These are phyloP conservation scores for Lentinus polychrous DNA, from an alignment of 1,284 basidiomycete genomes.

Conservation along the genomic window DNA sequence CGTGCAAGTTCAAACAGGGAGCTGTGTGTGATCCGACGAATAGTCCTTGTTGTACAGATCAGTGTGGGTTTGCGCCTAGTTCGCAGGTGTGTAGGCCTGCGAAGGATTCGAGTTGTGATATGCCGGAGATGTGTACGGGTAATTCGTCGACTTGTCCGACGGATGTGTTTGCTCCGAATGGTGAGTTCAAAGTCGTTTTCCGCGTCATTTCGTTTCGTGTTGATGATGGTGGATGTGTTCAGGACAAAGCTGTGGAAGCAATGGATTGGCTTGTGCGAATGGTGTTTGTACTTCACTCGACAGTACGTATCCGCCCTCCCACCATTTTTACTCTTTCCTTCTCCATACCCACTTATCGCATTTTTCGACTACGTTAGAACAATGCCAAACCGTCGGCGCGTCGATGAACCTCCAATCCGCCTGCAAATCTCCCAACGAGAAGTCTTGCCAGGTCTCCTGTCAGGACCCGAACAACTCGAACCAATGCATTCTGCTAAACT, in stretches of 20 bases:
- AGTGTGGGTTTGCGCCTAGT: slow-evolving; percentile 64
- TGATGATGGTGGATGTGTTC: too few relatives aligned
- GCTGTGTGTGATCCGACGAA: slow-evolving; percentile 80
- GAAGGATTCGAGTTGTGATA: slow-evolving; percentile 68
- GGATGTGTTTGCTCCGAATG: slow-evolving; percentile 64
- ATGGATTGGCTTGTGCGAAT: slow-evolving; percentile 70
- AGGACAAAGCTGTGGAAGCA: slow-evolving; percentile 58
- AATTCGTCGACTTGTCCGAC: slow-evolving; percentile 67
- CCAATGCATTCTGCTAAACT: slow-evolving; percentile 72
- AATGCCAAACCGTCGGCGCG: slow-evolving; percentile 73
- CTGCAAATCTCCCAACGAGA: slow-evolving; percentile 61
- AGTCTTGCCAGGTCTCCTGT: slow-evolving; percentile 75
- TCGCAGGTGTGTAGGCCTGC: slow-evolving; percentile 69
- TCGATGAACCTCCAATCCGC: slow-evolving; percentile 61
- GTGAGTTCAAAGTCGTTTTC: slow-evolving; percentile 38
- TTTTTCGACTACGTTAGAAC: slow-evolving; percentile 36
- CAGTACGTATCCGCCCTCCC: slow-evolving; percentile 39
- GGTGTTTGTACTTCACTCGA: slow-evolving; percentile 79
- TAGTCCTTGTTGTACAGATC: slow-evolving; percentile 69
- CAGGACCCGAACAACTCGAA: slow-evolving; percentile 59
- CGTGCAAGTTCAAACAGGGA: slow-evolving; percentile 71
- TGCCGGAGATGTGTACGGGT: slow-evolving; percentile 76
- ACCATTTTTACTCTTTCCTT: not conserved
- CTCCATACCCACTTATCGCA: slow-evolving; percentile 1
- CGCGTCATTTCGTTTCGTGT: too few relatives aligned